A percentile compares a stretch with the other conserved stretches of the same genome.
Evolutionary conservation across 1,139 yeast genomes (phyloP).

Genomic region (Taiozyma onychis): DNA sequence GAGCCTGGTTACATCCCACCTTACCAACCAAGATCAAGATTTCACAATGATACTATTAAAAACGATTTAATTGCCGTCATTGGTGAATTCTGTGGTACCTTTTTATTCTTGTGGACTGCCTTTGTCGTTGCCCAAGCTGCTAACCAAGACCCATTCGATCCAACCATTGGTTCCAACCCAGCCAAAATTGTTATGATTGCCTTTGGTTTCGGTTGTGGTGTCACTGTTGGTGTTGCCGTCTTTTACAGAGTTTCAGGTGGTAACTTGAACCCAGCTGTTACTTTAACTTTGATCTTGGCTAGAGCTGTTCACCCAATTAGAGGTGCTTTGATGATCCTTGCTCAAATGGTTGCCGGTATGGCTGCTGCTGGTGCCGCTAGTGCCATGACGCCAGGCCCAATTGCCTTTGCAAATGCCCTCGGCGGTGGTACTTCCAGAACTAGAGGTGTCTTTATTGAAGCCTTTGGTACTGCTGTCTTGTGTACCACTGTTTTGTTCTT

Average conservation of each 20-base stretch:
- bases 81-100: conserved; percentile 83
- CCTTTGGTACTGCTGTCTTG: conserved; percentile 70
- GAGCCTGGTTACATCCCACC: conserved; percentile 31
- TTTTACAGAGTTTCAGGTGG: conserved; percentile 85
- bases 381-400: conserved; percentile 81
- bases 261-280: conserved; percentile 86
- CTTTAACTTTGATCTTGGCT: conserved; percentile 63
- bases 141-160: conserved; percentile 52
- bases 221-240: conserved; percentile 68
- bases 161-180: conserved; percentile 50
- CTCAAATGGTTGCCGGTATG: conserved; percentile 83
- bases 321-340: conserved; percentile 55
- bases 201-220: conserved; percentile 84
- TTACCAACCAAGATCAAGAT: conserved; percentile 24
- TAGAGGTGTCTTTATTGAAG: conserved; percentile 79
- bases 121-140: conserved; percentile 82
- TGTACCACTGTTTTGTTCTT: conserved; percentile 74
- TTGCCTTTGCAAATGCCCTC: conserved; percentile 65
- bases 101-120: conserved; percentile 78
- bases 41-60: conserved; percentile 37
- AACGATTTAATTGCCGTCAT: conserved; percentile 48
- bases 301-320: conserved; percentile 72
- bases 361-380: conserved; percentile 90
- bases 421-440: conserved; percentile 70
- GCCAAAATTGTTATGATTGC: conserved; percentile 72